These are phyloP conservation scores for Pseudogymnoascus sp. DNA, from an alignment of 2,329 filamentous ascomycete genomes.

Conservation along the genomic window DNA sequence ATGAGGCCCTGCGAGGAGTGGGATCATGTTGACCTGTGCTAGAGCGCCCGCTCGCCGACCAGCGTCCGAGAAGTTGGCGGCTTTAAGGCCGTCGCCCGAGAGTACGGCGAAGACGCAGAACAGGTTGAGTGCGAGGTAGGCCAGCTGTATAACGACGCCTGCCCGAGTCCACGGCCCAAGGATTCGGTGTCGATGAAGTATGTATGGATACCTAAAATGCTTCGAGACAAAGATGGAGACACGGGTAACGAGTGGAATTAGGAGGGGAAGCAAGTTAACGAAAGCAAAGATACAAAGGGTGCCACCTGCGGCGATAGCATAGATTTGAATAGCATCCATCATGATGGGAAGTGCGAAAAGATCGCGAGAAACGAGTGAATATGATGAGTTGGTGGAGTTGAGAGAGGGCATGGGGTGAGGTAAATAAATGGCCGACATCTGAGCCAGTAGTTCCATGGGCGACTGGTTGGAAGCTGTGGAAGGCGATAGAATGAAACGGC, in stretches of 20 bases:
- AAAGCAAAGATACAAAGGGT: slow-evolving; percentile 6
- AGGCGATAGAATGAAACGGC: background rate
- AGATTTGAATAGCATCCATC: slow-evolving; percentile 7
- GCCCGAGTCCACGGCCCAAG: slow-evolving; percentile 1
- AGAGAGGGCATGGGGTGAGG: background rate
- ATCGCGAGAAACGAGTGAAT: background rate
- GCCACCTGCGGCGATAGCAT: background rate
- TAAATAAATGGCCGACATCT: background rate
- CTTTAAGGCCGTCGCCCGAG: background rate
- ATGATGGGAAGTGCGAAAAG: background rate
- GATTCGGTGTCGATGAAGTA: background rate
- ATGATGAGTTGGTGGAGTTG: background rate
- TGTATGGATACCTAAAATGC: slow-evolving; percentile 1
- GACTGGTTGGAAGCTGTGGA: background rate
- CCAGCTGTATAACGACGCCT: background rate
- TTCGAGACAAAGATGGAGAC: background rate
- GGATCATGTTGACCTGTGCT: slow-evolving; percentile 16
- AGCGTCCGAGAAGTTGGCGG: background rate
- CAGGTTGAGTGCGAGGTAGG: background rate
- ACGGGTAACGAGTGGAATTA: background rate
- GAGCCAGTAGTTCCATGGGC: background rate
- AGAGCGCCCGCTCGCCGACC: slow-evolving; percentile 11
- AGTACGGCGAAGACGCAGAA: background rate
- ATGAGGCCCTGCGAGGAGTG: background rate
- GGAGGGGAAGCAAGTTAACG: background rate